Evolutionary conservation across 2,329 filamentous ascomycete species (phyloP).

Genomic region (Trichoderma asperellum): DNA sequence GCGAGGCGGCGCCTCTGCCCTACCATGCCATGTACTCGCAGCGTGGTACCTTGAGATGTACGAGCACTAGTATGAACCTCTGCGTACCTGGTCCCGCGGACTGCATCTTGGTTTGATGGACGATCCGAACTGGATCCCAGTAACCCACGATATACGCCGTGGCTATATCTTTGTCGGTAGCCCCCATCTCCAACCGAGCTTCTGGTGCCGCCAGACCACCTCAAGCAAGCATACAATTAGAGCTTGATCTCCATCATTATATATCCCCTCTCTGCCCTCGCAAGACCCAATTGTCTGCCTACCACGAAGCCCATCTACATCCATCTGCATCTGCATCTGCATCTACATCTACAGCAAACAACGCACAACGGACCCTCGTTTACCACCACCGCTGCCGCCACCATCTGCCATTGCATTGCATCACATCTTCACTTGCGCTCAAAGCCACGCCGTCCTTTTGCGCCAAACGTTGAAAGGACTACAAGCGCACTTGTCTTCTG

Average conservation of each 20-base stretch:
- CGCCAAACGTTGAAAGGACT: not conserved
- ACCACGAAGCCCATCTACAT: not conserved
- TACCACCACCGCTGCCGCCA: slow-evolving; percentile 8
- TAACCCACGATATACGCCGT: slow-evolving; percentile 27
- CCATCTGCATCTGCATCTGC: not conserved
- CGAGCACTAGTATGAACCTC: slow-evolving; percentile 19
- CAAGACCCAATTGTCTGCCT: slow-evolving; percentile 16
- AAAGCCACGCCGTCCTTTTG: not conserved
- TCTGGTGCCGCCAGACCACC: slow-evolving; percentile 21
- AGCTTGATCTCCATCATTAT: slow-evolving; percentile 4
- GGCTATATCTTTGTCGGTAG: slow-evolving; percentile 29
- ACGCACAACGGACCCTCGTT: slow-evolving; percentile 20
- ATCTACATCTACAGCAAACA: not conserved
- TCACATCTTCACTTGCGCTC: not conserved
- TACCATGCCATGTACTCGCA: slow-evolving; percentile 26
- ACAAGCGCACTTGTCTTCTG: not conserved
- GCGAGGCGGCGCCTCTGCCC: slow-evolving; percentile 31
- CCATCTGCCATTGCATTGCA: not conserved
- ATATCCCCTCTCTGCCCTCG: not conserved
- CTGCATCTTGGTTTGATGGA: slow-evolving; percentile 29
- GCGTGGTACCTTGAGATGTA: slow-evolving; percentile 15
- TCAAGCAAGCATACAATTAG: slow-evolving; percentile 12
- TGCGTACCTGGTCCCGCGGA: slow-evolving; percentile 19
- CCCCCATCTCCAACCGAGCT: slow-evolving; percentile 24
- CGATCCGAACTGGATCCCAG: slow-evolving; percentile 26